Percentiles rank a stretch among this genome's conserved stretches.
These are phyloP conservation scores for Tetragonia tetragonoides DNA, from an alignment of 148 eudicot species.

Conservation along the genomic window DNA sequence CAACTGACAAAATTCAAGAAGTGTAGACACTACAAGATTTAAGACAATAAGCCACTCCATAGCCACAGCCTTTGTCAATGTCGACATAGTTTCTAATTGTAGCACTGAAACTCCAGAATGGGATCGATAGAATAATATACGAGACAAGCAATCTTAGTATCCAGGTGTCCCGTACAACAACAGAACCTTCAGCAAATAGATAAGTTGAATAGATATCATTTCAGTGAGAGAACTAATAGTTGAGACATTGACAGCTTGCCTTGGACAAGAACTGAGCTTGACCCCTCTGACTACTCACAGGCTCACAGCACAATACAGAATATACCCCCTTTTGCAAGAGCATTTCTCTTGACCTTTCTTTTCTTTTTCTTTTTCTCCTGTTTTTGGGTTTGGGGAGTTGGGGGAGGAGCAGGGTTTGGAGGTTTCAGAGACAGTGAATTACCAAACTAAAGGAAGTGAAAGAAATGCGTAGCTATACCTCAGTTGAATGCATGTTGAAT, in stretches of 20 bases:
- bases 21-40: background rate
- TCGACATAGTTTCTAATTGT: background rate
- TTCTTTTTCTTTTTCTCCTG: background rate
- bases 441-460: background rate
- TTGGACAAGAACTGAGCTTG: background rate
- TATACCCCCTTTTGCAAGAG: background rate
- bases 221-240: background rate
- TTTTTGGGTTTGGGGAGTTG: background rate
- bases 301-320: background rate
- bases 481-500: constrained; percentile 87
- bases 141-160: background rate
- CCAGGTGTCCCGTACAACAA: background rate
- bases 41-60: background rate
- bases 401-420: background rate
- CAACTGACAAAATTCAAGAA: background rate
- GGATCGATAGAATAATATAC: background rate
- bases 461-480: constrained; percentile 47
- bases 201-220: background rate
- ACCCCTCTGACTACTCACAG: background rate
- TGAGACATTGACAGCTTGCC: background rate
- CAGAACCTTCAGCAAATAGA: background rate
- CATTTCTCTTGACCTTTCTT: background rate
- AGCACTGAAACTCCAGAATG: background rate
- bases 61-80: background rate
- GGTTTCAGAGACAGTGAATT: background rate